phyloP scores from a whole-genome alignment of 192 early-diverging fungal genomes.

The Chytriomyces sp. region DNA sequence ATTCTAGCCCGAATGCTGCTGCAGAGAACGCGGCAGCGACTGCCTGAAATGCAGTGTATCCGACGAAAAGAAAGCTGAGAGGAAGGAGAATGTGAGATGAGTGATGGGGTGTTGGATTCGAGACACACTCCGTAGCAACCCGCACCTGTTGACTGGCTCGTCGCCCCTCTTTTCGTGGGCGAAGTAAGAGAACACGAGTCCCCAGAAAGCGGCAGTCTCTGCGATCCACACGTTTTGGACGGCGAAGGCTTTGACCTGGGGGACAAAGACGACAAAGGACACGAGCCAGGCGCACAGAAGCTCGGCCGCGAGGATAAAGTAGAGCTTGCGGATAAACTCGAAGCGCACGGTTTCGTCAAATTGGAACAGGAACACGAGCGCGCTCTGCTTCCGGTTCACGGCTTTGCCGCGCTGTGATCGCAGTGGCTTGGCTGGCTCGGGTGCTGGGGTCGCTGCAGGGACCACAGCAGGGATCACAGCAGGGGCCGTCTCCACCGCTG shows the following conservation, averaged over 20 bases:
- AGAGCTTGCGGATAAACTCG: neutral
- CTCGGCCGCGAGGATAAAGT: neutral
- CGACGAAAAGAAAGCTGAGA: neutral
- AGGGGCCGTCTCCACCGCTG: too few species aligned
- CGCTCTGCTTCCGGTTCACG: neutral
- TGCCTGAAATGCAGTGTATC: slow-evolving; percentile 6
- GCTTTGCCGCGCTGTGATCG: too few species aligned
- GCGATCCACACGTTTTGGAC: neutral
- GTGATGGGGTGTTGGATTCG: neutral
- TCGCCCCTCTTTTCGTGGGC: neutral
- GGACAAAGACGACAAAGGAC: slow-evolving; percentile 6
- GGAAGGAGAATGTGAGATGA: neutral
- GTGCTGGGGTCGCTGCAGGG: too few species aligned
- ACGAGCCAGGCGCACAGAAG: neutral
- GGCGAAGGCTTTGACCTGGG: neutral
- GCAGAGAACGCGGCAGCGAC: neutral
- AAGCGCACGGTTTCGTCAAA: neutral
- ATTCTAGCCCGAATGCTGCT: neutral
- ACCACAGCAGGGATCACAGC: too few species aligned
- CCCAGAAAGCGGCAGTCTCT: neutral
- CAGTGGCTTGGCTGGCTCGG: too few species aligned
- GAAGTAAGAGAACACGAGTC: slow-evolving; percentile 13
- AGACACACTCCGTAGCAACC: neutral
- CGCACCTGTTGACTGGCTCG: neutral
- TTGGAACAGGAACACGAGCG: neutral